Conservation (phyloP, 2,329 filamentous ascomycete species). For the Cladosporium oxysporum region DNA sequence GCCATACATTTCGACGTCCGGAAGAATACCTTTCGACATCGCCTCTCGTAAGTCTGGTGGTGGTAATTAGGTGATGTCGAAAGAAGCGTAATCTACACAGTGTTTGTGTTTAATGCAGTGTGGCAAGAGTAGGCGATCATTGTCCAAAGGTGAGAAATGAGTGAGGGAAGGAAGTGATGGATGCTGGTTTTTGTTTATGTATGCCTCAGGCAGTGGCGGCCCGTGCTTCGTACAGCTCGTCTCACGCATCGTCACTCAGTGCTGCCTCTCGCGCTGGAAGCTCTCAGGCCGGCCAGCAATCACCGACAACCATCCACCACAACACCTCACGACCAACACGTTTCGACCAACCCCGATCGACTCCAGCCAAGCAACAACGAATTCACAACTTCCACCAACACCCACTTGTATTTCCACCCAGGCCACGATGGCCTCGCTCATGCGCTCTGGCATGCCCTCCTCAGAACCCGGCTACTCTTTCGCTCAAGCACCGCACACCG, state of each 20-base stretch:
- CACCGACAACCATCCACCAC: neutral
- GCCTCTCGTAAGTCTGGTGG: no score
- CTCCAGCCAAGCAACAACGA: neutral
- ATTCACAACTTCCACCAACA: neutral
- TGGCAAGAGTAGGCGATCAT: no score
- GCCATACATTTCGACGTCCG: no score
- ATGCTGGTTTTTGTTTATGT: neutral
- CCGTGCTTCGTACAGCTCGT: conserved; percentile 1
- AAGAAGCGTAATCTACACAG: no score
- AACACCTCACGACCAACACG: neutral
- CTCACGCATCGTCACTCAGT: conserved; percentile 4
- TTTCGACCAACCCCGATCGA: neutral
- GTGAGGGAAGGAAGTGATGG: neutral
- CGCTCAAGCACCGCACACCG: conserved; percentile 51
- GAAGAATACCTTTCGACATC: no score
- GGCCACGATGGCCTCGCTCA: conserved; percentile 56
- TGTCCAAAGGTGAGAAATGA: no score
- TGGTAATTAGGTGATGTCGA: no score
- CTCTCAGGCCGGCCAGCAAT: conserved; percentile 10
- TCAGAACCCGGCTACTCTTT: conserved; percentile 63
- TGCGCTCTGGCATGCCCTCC: conserved; percentile 52
- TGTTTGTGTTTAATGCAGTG: no score
- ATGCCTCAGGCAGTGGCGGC: neutral
- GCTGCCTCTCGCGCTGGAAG: conserved; percentile 1
- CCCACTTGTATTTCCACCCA: neutral